phyloP scores from a whole-genome alignment of 2,329 filamentous ascomycete genomes.

The Calonectria hongkongensis region DNA sequence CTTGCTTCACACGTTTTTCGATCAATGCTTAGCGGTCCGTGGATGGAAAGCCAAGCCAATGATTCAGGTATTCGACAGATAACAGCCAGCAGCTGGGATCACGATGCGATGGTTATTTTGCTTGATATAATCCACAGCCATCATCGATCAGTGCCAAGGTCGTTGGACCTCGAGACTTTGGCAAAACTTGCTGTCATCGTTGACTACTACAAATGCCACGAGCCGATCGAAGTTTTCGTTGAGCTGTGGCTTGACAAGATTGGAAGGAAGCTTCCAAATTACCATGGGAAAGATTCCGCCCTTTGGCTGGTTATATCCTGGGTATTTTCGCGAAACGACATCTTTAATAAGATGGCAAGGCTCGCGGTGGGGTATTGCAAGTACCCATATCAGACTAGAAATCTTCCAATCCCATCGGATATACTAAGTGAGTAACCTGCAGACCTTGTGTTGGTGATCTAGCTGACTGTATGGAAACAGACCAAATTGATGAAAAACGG shows the following conservation, averaged over 20 bases:
- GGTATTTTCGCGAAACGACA: conserved; percentile 2
- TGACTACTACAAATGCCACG: conserved; percentile 39
- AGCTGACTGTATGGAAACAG: background rate
- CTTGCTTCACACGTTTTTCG: background rate
- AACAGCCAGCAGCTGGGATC: conserved; percentile 17
- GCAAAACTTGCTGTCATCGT: conserved; percentile 24
- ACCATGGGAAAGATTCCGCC: background rate
- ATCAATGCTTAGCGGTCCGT: conserved; percentile 7
- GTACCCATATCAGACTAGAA: background rate
- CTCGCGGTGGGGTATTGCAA: conserved; percentile 36
- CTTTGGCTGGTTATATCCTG: conserved; percentile 17
- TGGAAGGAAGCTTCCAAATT: background rate
- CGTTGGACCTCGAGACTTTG: background rate
- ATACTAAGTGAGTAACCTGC: conserved; percentile 26
- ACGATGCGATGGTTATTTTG: background rate
- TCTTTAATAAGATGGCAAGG: conserved; percentile 17
- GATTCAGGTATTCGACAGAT: background rate
- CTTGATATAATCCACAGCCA: conserved; percentile 27
- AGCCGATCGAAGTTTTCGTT: background rate
- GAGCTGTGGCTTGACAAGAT: conserved; percentile 21
- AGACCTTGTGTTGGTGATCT: background rate
- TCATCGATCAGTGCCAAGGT: fast-evolving
- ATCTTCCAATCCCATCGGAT: background rate
- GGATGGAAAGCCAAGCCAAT: conserved; percentile 2
- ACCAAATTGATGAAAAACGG: conserved; percentile 1